Evolutionary conservation across 108 stramenopile genomes (phyloP).

Genomic region (Pelagomonas calceolata): DNA sequence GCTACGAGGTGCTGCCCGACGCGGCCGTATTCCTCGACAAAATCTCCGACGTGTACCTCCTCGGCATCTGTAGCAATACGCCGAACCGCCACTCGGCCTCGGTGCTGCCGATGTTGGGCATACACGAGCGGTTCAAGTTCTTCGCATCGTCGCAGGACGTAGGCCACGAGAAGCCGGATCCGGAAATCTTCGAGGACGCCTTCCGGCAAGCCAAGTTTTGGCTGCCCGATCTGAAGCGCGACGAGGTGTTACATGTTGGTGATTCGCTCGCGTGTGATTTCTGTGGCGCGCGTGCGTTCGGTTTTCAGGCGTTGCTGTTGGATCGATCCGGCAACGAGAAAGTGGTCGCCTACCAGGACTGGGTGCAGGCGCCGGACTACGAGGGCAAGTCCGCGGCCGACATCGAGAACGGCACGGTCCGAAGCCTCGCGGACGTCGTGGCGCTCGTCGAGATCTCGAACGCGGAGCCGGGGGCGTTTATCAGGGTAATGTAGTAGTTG

Average conservation of each 20-base stretch:
- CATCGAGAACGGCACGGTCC: no score
- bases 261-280: not conserved
- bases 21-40: not conserved
- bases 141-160: not conserved
- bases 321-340: not conserved
- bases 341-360: not conserved
- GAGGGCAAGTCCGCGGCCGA: no score
- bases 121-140: not conserved
- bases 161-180: not conserved
- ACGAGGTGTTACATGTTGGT: not conserved
- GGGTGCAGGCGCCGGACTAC: not conserved
- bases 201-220: not conserved
- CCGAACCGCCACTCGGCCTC: not conserved
- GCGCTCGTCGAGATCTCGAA: no score
- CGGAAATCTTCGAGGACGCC: not conserved
- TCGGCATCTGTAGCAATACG: not conserved
- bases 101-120: not conserved
- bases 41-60: not conserved
- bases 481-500: no score
- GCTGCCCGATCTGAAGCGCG: not conserved
- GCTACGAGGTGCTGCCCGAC: not conserved
- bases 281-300: not conserved
- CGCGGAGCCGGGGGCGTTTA: no score
- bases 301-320: not conserved
- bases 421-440: no score